Conservation (phyloP, 306 rosid genomes). For the Vicia faba region DNA sequence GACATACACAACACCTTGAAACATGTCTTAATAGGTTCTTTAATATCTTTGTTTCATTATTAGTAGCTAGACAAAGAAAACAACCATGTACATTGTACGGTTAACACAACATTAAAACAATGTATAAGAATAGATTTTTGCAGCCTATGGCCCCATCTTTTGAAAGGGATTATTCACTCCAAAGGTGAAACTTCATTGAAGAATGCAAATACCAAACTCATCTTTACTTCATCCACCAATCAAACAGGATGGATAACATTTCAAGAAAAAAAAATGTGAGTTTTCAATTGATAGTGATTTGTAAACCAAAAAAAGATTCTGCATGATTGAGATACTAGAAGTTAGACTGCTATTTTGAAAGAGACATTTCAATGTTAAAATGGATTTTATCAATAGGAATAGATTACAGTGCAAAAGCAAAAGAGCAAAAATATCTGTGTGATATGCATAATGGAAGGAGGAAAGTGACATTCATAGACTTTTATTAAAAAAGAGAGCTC, state of each 20-base stretch:
- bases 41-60: background rate
- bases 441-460: slow-evolving; percentile 34
- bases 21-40: background rate
- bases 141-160: slow-evolving; percentile 2
- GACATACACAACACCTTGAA: background rate
- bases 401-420: slow-evolving; percentile 39
- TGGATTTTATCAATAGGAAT: slow-evolving; percentile 41
- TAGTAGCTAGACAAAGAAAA: slow-evolving; percentile 26
- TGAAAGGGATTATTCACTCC: slow-evolving; percentile 22
- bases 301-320: slow-evolving; percentile 40
- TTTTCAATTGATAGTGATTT: slow-evolving; percentile 40
- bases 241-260: slow-evolving; percentile 35
- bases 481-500: slow-evolving; percentile 40
- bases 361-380: slow-evolving; percentile 40
- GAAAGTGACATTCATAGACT: slow-evolving; percentile 53
- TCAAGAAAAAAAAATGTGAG: slow-evolving; percentile 27
- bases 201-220: slow-evolving; percentile 4
- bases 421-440: slow-evolving; percentile 32
- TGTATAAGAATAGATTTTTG: slow-evolving; percentile 3
- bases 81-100: background rate
- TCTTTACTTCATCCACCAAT: slow-evolving; percentile 36
- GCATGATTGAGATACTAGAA: slow-evolving; percentile 54
- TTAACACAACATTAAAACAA: background rate
- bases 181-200: slow-evolving; percentile 21
- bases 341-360: slow-evolving; percentile 56